Evolutionary conservation across 164 flowering plant species (phyloP), one percentile per base, ranked within the genome.

Genomic region (Umbilicus rupestris): DNA sequence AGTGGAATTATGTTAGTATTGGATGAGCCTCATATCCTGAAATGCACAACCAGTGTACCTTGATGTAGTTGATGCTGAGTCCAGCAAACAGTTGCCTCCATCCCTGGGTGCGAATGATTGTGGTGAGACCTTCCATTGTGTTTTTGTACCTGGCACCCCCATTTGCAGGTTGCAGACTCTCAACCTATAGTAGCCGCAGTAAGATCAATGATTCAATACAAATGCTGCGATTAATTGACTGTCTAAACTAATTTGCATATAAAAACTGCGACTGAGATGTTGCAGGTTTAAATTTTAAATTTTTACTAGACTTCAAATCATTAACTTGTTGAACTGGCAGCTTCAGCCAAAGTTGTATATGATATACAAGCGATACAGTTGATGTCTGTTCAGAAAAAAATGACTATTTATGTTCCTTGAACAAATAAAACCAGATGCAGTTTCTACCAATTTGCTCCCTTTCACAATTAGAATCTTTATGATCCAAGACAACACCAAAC

Each of bases 71-170:
- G 44, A 94, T 88, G 85, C 97, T 94, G 58, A 91, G 82, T 33
- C 96, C 99, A 31, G 97, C 96, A 80, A 91, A 94, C 66, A 89
- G 74, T 73, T 91, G 97, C 67, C 79, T 79, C 87, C 84, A 85
- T 50, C 99, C 99, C 77, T 94, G 97, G 73, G 77, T 81, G 16
- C 78, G 79, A 49, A 79, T 75, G 30, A 94, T 91, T 31, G 80
- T 72, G 30, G 74, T 41, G 52, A 94, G 93, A 45, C 96, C 96
- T 14, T 88, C 86, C 63, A 80, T 33, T 44, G 99, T 84, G 80
- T 73, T 86, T 66, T 69, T 79, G 72, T 83, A 85, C 68, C 80
- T 69, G 39, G 68, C 78, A 63, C 75, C 72, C 58, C 80, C 83
- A 68, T 16, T 52, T 58, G 85, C 77, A 57, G 80, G 72, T 70